phyloP scores from a whole-genome alignment of 768 basidiomycete genomes.

The Neoboletus subvelutipes region DNA sequence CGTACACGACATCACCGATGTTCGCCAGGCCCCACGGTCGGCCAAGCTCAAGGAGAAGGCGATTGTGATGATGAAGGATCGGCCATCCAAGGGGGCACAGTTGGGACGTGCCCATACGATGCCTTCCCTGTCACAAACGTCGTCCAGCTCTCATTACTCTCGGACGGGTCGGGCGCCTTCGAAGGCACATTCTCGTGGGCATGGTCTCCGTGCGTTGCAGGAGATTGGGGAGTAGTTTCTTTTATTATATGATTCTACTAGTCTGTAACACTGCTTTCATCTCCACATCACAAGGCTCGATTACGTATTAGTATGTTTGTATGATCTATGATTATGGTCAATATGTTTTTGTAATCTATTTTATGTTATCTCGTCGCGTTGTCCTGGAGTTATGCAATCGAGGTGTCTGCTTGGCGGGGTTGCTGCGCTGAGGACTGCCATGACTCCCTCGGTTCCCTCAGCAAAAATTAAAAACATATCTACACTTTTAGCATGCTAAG shows the following conservation, averaged over 20 bases:
- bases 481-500: no score
- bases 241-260: background rate
- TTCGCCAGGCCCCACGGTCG: background rate
- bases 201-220: constrained; percentile 5
- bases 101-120: constrained; percentile 20
- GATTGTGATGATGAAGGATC: constrained; percentile 1
- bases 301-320: constrained; percentile 2
- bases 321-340: constrained; percentile 1
- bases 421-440: no score
- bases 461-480: no score
- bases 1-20: background rate
- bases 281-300: background rate
- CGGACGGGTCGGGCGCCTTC: background rate
- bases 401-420: background rate
- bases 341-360: background rate
- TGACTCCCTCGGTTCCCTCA: no score
- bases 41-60: constrained; percentile 1
- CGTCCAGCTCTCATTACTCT: background rate
- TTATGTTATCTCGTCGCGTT: background rate
- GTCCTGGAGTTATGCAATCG: background rate
- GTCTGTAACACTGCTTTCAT: background rate
- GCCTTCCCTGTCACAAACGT: constrained; percentile 4
- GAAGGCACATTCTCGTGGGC: background rate
- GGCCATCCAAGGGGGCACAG: background rate
- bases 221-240: constrained; percentile 4